phyloP scores from a whole-genome alignment of 2,329 filamentous ascomycete species.

The Hymenoscyphus linearis region DNA sequence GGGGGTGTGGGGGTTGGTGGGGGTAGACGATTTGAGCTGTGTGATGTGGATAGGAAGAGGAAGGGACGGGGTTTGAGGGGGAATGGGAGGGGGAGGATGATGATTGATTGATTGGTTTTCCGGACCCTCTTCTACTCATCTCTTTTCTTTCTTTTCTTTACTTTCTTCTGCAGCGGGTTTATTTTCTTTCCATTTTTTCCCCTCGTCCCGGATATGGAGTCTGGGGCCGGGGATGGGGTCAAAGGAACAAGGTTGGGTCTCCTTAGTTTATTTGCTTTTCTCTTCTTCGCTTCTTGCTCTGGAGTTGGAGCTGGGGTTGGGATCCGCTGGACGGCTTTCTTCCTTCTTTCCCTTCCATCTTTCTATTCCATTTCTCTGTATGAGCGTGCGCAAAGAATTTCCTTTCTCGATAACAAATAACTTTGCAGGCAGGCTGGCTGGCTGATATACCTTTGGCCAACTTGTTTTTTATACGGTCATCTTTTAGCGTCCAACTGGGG shows the following conservation, averaged over 20 bases:
- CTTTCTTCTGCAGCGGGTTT: not conserved
- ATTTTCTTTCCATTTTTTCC: not conserved
- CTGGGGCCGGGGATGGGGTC: not conserved
- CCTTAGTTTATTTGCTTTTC: not conserved
- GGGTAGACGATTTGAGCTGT: not conserved
- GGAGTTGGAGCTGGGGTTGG: not conserved
- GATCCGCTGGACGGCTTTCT: too few species aligned
- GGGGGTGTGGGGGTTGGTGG: slow-evolving; percentile 7
- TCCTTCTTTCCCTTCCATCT: too few species aligned
- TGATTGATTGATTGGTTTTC: not conserved
- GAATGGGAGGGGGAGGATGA: slow-evolving; percentile 21
- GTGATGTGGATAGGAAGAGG: not conserved
- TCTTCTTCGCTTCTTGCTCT: not conserved
- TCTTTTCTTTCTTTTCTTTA: not conserved
- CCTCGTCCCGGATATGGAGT: not conserved
- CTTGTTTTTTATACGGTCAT: too few species aligned
- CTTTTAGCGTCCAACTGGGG: too few species aligned
- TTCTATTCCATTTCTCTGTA: too few species aligned
- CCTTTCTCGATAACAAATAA: too few species aligned
- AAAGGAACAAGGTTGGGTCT: not conserved
- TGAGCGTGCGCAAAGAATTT: too few species aligned
- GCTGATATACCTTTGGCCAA: too few species aligned
- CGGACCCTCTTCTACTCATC: not conserved
- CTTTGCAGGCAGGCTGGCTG: too few species aligned
- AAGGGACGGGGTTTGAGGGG: not conserved